These are phyloP conservation scores for Quercus mongolica DNA, from an alignment of 306 rosid genomes.

Conservation along the genomic window DNA sequence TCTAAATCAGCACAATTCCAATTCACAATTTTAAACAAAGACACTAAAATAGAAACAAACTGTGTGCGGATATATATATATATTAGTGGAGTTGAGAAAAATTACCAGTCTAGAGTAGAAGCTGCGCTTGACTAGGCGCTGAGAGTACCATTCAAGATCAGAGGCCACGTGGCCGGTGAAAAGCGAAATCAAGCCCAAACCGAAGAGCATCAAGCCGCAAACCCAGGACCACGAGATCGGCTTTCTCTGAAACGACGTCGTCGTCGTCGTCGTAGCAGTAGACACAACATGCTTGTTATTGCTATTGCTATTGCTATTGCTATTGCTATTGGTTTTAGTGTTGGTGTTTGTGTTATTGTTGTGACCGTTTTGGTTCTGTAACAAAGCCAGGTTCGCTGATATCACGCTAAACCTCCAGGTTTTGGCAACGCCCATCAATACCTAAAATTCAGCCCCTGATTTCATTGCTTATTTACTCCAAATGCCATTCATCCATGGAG, in stretches of 20 bases:
- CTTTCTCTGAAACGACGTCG: conserved; percentile 39
- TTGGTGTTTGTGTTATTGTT: neutral
- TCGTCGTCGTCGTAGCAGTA: neutral
- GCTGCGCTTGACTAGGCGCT: conserved; percentile 51
- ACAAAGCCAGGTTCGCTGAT: conserved; percentile 60
- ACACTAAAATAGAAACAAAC: neutral
- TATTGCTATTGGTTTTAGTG: neutral
- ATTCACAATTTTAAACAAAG: neutral
- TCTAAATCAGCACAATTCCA: neutral
- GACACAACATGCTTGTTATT: conserved; percentile 28
- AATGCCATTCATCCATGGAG: conserved; percentile 5
- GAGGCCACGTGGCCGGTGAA: conserved; percentile 90
- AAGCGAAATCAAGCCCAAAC: conserved; percentile 78
- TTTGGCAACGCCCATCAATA: conserved; percentile 52
- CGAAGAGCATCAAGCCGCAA: conserved; percentile 90
- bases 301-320: conserved; percentile 9
- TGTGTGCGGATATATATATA: too few relatives aligned
- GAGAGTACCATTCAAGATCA: conserved; percentile 95
- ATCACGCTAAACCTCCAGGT: conserved; percentile 55
- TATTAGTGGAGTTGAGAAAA: neutral
- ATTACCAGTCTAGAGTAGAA: conserved; percentile 57
- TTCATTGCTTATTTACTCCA: conserved; percentile 21
- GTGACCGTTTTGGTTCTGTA: conserved; percentile 37
- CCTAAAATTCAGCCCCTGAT: conserved; percentile 14
- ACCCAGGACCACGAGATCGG: conserved; percentile 60